Conservation (phyloP, 352 stramenopile species). For the Phytophthora rubi region DNA sequence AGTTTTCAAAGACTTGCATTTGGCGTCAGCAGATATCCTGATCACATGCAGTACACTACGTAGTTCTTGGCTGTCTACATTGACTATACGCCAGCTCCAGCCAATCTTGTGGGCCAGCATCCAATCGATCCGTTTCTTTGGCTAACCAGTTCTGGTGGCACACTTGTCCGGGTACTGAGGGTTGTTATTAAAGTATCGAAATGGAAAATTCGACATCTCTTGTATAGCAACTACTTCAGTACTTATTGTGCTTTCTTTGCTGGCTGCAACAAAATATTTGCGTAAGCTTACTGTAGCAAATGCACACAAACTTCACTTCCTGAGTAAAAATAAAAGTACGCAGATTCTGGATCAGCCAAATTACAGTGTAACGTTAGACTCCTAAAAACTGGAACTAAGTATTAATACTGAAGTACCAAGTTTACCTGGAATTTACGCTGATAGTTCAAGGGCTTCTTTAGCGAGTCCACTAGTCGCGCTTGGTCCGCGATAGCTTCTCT, state of each 20-base stretch:
- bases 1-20: background rate
- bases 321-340: background rate
- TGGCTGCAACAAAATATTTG: background rate
- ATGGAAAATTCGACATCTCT: background rate
- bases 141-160: constrained; percentile 9
- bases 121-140: constrained; percentile 7
- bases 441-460: background rate
- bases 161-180: constrained; percentile 15
- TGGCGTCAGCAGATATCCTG: no score
- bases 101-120: background rate
- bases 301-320: background rate
- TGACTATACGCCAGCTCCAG: background rate
- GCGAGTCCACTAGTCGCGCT: no score
- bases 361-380: no score
- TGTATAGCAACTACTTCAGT: background rate
- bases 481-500: background rate
- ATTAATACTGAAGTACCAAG: background rate
- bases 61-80: background rate
- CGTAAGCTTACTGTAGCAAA: no score
- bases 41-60: no score
- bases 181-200: background rate
- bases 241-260: background rate
- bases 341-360: background rate
- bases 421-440: background rate
- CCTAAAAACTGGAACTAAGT: no score